Evolutionary conservation across 495 filamentous ascomycete species (phyloP), one percentile per base, ranked within the genome.

Genomic region (Talaromyces thailandensis): DNA sequence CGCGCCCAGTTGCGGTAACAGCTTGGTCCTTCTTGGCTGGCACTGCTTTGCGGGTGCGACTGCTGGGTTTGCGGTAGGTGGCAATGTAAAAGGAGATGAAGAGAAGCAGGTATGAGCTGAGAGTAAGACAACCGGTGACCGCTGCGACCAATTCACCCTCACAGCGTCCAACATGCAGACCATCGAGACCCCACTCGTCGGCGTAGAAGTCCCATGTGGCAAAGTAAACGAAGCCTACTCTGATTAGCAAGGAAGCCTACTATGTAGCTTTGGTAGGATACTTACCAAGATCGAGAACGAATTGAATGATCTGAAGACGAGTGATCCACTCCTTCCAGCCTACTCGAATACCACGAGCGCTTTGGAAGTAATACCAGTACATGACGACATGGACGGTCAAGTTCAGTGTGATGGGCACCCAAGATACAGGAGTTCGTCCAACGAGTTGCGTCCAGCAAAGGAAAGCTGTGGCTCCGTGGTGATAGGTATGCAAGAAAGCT

Each of bases 41-140:
- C 2, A 37, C 4, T 29, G 50, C 28, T 48, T 62, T 62, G 50
- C 61, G 61, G 23, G 56, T 48, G 8, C 62, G 64, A n/a, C n/a
- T 53, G 31, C 63, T 64, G 24, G 63, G 62, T 84, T 95, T 96
- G 76, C 89, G 91, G 80, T 98, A 98, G 56, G 94, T 98, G 55
- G 91, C 91, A 65, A 95, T 81, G 83, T 98, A 98, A 88, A 98
- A 98, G 58, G 88, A 91, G 80, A 98, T 96, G 84, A 98, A 98
- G 62, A 98, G 89, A 64, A 97, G 80, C 60, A 98, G 85, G 83
- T 98, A 98, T 52, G 89, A 94, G 78, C 82, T 90, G 68, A 98
- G 78, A 69, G 96, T 95, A 63, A 80, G 90, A 62, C 96, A 93
- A 67, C 94, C 94, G 58, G 93, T 85, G 73, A 97, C 90, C 25